These are phyloP conservation scores for Plantago elongata DNA, from an alignment of 257 asterid species.

Conservation along the genomic window DNA sequence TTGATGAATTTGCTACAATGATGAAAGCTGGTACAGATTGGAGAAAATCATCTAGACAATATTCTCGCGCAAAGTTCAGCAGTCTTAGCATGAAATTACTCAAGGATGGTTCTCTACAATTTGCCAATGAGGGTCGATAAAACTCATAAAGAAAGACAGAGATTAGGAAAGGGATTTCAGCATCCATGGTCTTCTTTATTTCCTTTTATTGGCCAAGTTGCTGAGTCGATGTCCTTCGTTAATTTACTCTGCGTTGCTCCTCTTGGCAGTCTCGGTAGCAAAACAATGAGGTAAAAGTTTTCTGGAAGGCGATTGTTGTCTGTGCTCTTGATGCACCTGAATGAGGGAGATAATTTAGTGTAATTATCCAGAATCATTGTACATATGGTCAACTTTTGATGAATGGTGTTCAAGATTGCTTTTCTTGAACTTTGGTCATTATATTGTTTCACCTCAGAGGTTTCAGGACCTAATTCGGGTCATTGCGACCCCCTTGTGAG, in stretches of 20 bases:
- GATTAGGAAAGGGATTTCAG: neutral
- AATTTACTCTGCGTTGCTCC: neutral
- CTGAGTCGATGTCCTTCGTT: constrained; percentile 7
- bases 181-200: neutral
- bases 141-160: neutral
- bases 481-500: too few relatives aligned
- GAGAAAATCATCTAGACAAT: constrained; percentile 48
- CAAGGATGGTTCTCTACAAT: constrained; percentile 30
- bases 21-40: constrained; percentile 52
- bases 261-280: neutral
- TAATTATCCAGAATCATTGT: too few relatives aligned
- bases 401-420: too few relatives aligned
- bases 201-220: neutral
- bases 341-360: too few relatives aligned
- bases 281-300: neutral
- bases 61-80: constrained; percentile 41
- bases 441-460: too few relatives aligned
- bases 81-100: constrained; percentile 42
- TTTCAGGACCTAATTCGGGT: too few relatives aligned
- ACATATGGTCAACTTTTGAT: too few relatives aligned
- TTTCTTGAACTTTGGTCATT: too few relatives aligned
- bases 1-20: constrained; percentile 37
- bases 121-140: constrained; percentile 31
- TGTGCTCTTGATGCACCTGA: neutral
- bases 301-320: neutral